phyloP scores from a whole-genome alignment of 257 asterid genomes.

The Nicotiana undulata region DNA sequence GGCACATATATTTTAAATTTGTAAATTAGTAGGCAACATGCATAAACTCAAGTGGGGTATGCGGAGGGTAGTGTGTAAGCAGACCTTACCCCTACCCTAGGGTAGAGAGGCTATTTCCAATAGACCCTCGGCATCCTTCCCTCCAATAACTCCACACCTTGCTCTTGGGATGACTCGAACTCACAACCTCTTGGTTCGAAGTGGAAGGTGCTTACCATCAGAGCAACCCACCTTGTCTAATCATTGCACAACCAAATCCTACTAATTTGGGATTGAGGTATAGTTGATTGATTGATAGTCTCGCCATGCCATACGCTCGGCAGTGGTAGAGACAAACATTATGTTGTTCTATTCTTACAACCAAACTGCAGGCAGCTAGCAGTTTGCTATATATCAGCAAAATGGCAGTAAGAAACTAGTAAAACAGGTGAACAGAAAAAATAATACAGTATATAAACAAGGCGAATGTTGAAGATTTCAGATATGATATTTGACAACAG shows the following conservation, averaged over 20 bases:
- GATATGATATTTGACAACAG: not conserved
- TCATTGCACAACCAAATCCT: no score
- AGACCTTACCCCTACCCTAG: no score
- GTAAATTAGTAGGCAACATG: not conserved
- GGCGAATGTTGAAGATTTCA: not conserved
- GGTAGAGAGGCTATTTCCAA: no score
- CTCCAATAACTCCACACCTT: no score
- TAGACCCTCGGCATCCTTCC: no score
- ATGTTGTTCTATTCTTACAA: not conserved
- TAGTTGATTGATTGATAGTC: not conserved
- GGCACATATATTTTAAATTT: not conserved
- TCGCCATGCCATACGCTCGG: not conserved
- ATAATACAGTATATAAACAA: not conserved
- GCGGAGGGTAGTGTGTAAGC: no score
- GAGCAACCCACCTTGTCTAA: no score
- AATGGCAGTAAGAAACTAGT: not conserved
- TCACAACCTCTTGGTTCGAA: no score
- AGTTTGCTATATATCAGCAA: not conserved
- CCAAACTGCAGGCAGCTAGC: not conserved
- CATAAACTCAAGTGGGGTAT: not conserved
- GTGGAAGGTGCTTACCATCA: no score
- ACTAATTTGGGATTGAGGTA: not conserved
- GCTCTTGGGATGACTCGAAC: no score
- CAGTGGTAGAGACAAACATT: not conserved
- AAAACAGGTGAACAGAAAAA: not conserved